A percentile compares a stretch with the other conserved stretches of the same genome.
Evolutionary conservation across 139 green algal genomes (phyloP).

Genomic region (Chlorella sp.): DNA sequence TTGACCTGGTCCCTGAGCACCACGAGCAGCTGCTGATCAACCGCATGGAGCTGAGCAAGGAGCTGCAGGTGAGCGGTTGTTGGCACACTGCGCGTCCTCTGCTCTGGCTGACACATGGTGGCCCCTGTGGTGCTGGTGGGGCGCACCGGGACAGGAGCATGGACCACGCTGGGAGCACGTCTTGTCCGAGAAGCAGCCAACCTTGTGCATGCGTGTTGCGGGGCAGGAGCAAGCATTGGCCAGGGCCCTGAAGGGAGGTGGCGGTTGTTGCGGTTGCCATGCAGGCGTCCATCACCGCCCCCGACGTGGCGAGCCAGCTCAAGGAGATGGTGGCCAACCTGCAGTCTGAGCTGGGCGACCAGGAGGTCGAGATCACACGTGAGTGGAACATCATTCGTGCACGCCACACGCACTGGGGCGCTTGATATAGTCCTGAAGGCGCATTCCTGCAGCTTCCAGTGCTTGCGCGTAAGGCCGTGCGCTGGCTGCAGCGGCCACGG

Average conservation of each 20-base stretch:
- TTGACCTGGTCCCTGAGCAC: background rate
- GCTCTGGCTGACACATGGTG: too few relatives aligned
- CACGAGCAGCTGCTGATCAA: background rate
- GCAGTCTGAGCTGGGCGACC: slow-evolving; percentile 16
- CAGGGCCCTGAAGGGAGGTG: too few relatives aligned
- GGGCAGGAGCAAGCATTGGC: too few relatives aligned
- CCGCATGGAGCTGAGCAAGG: background rate
- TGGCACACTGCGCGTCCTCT: too few relatives aligned
- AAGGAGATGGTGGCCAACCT: background rate
- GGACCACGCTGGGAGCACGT: too few relatives aligned
- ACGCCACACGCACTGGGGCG: background rate
- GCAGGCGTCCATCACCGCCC: background rate
- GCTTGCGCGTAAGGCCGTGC: background rate
- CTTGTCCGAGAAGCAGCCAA: too few relatives aligned
- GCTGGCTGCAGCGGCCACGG: background rate
- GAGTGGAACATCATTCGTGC: background rate
- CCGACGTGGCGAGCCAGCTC: background rate
- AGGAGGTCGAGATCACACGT: slow-evolving; percentile 15
- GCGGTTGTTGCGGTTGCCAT: too few relatives aligned
- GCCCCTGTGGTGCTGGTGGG: too few relatives aligned
- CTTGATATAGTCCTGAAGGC: too few relatives aligned
- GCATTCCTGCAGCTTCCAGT: background rate
- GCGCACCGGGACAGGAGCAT: too few relatives aligned
- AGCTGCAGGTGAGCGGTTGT: background rate
- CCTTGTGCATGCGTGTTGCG: too few relatives aligned